A percentile compares a stretch with the other conserved stretches of the same genome.
These are phyloP conservation scores for Paracorniculantispora psalliotae DNA, from an alignment of 2,329 filamentous ascomycete species.

Conservation along the genomic window DNA sequence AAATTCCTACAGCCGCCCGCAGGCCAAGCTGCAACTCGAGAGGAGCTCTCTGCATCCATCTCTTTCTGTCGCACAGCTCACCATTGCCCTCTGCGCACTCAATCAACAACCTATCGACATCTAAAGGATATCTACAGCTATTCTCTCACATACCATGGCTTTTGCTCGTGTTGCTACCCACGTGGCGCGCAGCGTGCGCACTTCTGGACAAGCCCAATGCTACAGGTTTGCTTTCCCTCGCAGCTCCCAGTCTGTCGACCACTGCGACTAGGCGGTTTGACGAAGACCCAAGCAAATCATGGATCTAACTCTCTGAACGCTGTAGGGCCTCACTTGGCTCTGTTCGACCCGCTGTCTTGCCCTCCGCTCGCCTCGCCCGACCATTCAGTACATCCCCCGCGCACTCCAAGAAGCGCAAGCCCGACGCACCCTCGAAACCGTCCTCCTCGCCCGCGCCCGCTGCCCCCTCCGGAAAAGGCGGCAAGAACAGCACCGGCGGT, in stretches of 20 bases:
- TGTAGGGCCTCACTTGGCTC: neutral
- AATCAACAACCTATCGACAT: too few species aligned
- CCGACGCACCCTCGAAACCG: conserved; percentile 17
- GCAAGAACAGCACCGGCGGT: conserved; percentile 26
- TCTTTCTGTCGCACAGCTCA: too few species aligned
- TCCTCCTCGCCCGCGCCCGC: conserved; percentile 15
- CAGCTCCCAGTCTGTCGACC: neutral
- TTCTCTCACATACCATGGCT: neutral
- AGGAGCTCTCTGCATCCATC: too few species aligned
- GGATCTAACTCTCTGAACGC: neutral
- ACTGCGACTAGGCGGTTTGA: too few species aligned
- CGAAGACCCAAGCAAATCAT: neutral
- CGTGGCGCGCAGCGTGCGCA: neutral
- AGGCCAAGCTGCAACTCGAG: too few species aligned
- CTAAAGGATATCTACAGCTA: too few species aligned
- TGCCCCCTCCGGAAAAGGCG: conserved; percentile 11
- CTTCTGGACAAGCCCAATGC: neutral
- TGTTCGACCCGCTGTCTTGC: neutral
- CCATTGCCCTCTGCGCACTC: neutral
- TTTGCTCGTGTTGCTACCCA: neutral
- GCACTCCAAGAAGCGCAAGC: conserved; percentile 36
- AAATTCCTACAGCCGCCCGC: too few species aligned
- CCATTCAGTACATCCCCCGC: conserved; percentile 26
- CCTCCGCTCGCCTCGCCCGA: conserved; percentile 17
- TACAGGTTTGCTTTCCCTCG: neutral